A percentile compares a stretch with the other conserved stretches of the same genome.
Conservation (phyloP, 345 rosid species). For the Aquilaria yunnanensis region DNA sequence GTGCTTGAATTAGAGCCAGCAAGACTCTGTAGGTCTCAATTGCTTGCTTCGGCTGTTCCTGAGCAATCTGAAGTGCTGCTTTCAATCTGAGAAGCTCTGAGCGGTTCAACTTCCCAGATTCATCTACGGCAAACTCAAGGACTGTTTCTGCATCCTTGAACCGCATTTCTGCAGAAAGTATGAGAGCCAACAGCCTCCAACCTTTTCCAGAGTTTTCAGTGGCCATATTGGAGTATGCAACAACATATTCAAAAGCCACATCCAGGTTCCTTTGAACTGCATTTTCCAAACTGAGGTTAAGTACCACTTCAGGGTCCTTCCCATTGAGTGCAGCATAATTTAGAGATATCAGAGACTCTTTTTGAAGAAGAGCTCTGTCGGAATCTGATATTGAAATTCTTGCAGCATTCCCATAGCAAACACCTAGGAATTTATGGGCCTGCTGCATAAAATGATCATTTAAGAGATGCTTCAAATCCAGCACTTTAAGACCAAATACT, state of each 20-base stretch:
- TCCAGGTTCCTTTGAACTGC: constrained; percentile 81
- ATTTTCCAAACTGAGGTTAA: constrained; percentile 64
- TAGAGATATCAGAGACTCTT: constrained; percentile 53
- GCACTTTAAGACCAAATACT: constrained; percentile 44
- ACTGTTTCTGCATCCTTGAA: constrained; percentile 68
- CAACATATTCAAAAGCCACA: constrained; percentile 56
- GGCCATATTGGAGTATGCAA: constrained; percentile 45
- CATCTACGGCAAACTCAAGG: constrained; percentile 71
- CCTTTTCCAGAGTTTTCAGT: constrained; percentile 58
- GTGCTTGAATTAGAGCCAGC: constrained; percentile 72
- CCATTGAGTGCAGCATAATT: constrained; percentile 43
- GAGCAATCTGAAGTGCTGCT: constrained; percentile 75
- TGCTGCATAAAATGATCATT: constrained; percentile 48
- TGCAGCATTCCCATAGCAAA: constrained; percentile 79
- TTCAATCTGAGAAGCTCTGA: constrained; percentile 75
- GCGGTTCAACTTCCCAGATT: constrained; percentile 54
- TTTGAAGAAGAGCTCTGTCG: constrained; percentile 54
- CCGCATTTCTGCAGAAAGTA: constrained; percentile 69
- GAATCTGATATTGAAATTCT: constrained; percentile 65
- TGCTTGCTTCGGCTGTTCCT: constrained; percentile 81
- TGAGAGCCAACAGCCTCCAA: constrained; percentile 68
- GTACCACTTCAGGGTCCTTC: constrained; percentile 51
- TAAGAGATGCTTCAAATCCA: constrained; percentile 26
- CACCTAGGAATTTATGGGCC: constrained; percentile 74
- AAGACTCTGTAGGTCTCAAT: constrained; percentile 76